phyloP scores from a whole-genome alignment of 305 asterid species.

The Coffea humblotiana region DNA sequence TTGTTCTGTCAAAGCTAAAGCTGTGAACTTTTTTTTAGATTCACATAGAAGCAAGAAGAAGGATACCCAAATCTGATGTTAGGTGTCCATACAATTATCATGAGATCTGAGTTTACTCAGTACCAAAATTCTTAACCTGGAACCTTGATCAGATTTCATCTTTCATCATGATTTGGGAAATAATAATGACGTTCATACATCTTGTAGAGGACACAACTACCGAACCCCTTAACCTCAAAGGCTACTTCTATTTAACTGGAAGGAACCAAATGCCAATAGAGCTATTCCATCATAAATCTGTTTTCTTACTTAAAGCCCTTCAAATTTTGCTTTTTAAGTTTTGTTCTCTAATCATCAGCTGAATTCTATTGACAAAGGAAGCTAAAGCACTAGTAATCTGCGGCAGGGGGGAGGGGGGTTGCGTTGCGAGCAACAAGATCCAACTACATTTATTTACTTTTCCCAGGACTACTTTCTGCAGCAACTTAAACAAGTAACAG shows the following conservation, averaged over 20 bases:
- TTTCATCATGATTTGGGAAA: slow-evolving; percentile 5
- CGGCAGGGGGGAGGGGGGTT: not conserved
- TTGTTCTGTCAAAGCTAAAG: slow-evolving; percentile 4
- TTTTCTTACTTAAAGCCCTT: not conserved
- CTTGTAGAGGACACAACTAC: slow-evolving; percentile 18
- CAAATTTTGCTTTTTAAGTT: not conserved
- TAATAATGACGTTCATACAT: slow-evolving; percentile 10
- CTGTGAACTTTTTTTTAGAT: not conserved
- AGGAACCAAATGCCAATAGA: slow-evolving; percentile 31
- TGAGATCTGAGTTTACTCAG: not conserved
- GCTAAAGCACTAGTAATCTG: not conserved
- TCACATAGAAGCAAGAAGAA: not conserved
- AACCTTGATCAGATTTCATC: not conserved
- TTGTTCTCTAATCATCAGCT: not conserved
- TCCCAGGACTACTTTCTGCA: slow-evolving; percentile 1
- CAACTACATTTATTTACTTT: slow-evolving; percentile 3
- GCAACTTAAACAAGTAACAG: slow-evolving; percentile 1
- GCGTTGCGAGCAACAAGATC: slow-evolving; percentile 1
- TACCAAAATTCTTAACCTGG: slow-evolving; percentile 6
- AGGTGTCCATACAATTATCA: slow-evolving; percentile 7
- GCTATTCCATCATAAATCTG: not conserved
- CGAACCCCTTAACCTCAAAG: slow-evolving; percentile 14
- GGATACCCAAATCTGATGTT: slow-evolving; percentile 6
- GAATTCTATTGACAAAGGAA: not conserved
- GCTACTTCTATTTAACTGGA: slow-evolving; percentile 46